Evolutionary conservation across 495 filamentous ascomycete genomes (phyloP).

Genomic region (Podospora sp.): DNA sequence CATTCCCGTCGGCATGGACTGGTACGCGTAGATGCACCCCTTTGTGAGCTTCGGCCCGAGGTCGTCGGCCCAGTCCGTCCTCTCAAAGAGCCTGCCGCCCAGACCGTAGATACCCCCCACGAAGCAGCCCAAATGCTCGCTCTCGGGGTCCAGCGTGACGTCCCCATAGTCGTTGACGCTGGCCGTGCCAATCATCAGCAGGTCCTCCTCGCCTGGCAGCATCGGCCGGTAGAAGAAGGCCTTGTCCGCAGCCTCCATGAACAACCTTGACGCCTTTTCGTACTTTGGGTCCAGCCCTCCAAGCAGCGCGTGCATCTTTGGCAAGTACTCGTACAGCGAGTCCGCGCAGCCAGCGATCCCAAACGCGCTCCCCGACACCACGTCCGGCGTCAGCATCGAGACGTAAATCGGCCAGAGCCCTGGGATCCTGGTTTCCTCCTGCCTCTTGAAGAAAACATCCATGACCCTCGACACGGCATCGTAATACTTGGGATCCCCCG

Average conservation of each 20-base stretch:
- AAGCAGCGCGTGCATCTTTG: slow-evolving; percentile 70
- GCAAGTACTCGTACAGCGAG: slow-evolving; percentile 87
- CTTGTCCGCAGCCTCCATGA: slow-evolving; percentile 66
- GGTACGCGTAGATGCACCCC: slow-evolving; percentile 87
- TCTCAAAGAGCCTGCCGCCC: slow-evolving; percentile 71
- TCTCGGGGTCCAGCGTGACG: slow-evolving; percentile 36
- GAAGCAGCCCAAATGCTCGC: slow-evolving; percentile 67
- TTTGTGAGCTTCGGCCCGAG: slow-evolving; percentile 75
- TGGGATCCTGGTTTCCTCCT: slow-evolving; percentile 68
- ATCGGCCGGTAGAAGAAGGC: slow-evolving; percentile 79
- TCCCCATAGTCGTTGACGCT: slow-evolving; percentile 33
- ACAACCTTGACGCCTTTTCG: slow-evolving; percentile 69
- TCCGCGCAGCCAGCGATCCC: slow-evolving; percentile 77
- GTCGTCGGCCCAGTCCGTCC: slow-evolving; percentile 65
- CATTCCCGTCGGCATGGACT: slow-evolving; percentile 73
- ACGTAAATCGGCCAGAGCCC: slow-evolving; percentile 81
- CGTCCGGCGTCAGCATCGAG: slow-evolving; percentile 56
- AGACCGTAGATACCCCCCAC: slow-evolving; percentile 83
- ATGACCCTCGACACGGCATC: slow-evolving; percentile 84
- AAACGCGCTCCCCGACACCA: slow-evolving; percentile 50
- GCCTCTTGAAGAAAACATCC: slow-evolving; percentile 71
- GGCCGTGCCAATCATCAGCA: slow-evolving; percentile 66
- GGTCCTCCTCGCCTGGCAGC: slow-evolving; percentile 64
- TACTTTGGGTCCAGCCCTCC: slow-evolving; percentile 78
- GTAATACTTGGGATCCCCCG: slow-evolving; percentile 84